Base-by-base conservation (phyloP, 345 rosid genomes). In the Ceriops decandra region DNA sequence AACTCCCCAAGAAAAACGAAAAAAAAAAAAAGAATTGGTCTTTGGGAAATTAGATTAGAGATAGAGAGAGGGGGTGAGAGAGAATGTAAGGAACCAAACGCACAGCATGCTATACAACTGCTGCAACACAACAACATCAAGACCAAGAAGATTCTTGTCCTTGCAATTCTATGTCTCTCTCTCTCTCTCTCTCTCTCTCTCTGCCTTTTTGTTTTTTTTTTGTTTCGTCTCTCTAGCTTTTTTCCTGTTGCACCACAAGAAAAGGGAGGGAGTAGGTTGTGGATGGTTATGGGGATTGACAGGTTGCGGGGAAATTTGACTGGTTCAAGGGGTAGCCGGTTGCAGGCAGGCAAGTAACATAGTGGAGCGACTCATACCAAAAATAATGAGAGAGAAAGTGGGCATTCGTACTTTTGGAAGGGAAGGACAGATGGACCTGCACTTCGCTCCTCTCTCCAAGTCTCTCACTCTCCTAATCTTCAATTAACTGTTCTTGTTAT, bases 191-290 rank as follows among this genome's bases (percentile, higher is more conserved):
- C 3, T 42, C 17, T 42, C 49, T 42, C 49, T 42, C 49, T 15
- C 17, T 13, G 4, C 4, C 15, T 11, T 42, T 11, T 0, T 17
- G 6, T 2, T 10, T 53, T 20, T 53, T 20, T 51, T n/a, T 20
- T 5, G 26, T 62, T 46, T 9, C 2, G 84, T 80, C 86, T 79
- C 82, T 79, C 81, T 60, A 64, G 65, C 77, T 80, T 81, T 66
- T 83, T 59, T 73, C 80, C 82, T 70, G 91, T 91, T 87, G 91
- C 91, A 87, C 93, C 90, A 77, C 84, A 78, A 32, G 67, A 36
- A 76, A 68, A 60, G 28, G 46, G 11, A 36, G 73, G 56, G 80
- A 71, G 72, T 36, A 60, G 33, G 66, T 27, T 56, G 57, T 42
- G 60, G 70, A 10, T 27, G 69, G 66, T 52, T 62, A 62, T 67